These are phyloP conservation scores for Anacardium occidentale DNA, from an alignment of 345 rosid species.

Conservation along the genomic window DNA sequence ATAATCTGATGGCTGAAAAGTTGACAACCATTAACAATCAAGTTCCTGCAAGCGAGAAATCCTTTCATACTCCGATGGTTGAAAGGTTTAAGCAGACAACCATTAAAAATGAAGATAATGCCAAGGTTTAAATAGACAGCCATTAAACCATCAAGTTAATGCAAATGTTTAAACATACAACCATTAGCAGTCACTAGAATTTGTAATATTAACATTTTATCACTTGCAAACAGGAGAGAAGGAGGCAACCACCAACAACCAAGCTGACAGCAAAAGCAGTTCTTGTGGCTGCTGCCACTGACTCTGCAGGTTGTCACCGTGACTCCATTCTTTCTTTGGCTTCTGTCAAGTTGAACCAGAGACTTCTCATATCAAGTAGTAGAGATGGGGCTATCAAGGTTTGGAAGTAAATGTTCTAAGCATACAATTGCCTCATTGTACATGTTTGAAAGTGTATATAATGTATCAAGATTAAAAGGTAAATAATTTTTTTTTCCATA, in stretches of 20 bases:
- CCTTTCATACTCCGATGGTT: too few species aligned
- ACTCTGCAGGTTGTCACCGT: slow-evolving; percentile 91
- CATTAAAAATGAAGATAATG: too few species aligned
- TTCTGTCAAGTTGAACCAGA: slow-evolving; percentile 87
- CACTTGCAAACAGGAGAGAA: slow-evolving; percentile 58
- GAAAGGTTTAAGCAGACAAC: too few species aligned
- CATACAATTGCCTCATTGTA: slow-evolving; percentile 30
- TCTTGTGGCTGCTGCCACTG: slow-evolving; percentile 80
- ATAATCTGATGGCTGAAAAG: not conserved
- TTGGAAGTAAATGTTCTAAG: slow-evolving; percentile 65
- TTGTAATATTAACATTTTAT: slow-evolving; percentile 4
- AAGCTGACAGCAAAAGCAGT: slow-evolving; percentile 73
- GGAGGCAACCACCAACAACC: slow-evolving; percentile 53
- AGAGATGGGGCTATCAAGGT: slow-evolving; percentile 98
- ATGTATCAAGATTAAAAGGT: slow-evolving; percentile 9
- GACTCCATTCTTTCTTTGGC: slow-evolving; percentile 87
- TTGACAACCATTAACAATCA: too few species aligned
- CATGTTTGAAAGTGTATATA: slow-evolving; percentile 32
- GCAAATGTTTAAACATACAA: not conserved
- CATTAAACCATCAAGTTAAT: not conserved
- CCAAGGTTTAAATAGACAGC: not conserved
- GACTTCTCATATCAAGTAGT: slow-evolving; percentile 84
- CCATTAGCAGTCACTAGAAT: not conserved
- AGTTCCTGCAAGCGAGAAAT: too few species aligned
- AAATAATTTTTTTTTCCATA: not conserved